phyloP scores from a whole-genome alignment of 352 stramenopile genomes.

The Phytopythium chamaehyphon region DNA sequence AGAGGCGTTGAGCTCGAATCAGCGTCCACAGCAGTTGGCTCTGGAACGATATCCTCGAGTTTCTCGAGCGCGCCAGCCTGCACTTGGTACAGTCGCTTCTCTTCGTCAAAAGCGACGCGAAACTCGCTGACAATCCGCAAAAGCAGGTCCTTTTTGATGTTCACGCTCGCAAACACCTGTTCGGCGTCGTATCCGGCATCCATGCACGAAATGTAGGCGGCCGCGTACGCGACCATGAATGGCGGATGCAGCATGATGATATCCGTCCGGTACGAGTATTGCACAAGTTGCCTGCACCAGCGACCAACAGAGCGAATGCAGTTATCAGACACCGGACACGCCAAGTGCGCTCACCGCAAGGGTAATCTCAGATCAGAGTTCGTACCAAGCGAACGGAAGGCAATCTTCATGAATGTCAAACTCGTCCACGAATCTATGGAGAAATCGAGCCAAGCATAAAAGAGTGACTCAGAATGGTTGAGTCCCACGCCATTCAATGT shows the following conservation, averaged over 20 bases:
- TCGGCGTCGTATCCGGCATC: slow-evolving; percentile 74
- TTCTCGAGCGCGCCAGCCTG: slow-evolving; percentile 63
- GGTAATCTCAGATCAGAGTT: background rate
- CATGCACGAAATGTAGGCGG: slow-evolving; percentile 71
- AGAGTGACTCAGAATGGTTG: too few relatives aligned
- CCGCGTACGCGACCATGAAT: slow-evolving; percentile 87
- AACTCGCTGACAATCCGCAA: slow-evolving; percentile 81
- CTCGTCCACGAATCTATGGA: slow-evolving; percentile 66
- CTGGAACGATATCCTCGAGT: slow-evolving; percentile 78
- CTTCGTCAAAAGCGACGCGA: slow-evolving; percentile 67
- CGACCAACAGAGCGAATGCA: background rate
- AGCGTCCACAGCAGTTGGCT: slow-evolving; percentile 30
- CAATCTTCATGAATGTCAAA: slow-evolving; percentile 86
- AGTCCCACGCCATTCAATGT: too few relatives aligned
- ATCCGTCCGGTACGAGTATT: slow-evolving; percentile 86
- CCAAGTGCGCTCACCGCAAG: background rate
- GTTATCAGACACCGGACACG: background rate
- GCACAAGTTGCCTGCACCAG: slow-evolving; percentile 80
- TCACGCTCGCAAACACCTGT: slow-evolving; percentile 72
- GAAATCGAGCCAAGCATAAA: background rate
- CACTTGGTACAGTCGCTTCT: slow-evolving; percentile 63
- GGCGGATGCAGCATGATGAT: slow-evolving; percentile 82
- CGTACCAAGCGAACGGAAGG: slow-evolving; percentile 77
- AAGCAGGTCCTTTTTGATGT: slow-evolving; percentile 79
- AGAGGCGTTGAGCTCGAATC: too few relatives aligned